Base-by-base conservation (phyloP, 2,329 filamentous ascomycete genomes). In the Alternaria panax region DNA sequence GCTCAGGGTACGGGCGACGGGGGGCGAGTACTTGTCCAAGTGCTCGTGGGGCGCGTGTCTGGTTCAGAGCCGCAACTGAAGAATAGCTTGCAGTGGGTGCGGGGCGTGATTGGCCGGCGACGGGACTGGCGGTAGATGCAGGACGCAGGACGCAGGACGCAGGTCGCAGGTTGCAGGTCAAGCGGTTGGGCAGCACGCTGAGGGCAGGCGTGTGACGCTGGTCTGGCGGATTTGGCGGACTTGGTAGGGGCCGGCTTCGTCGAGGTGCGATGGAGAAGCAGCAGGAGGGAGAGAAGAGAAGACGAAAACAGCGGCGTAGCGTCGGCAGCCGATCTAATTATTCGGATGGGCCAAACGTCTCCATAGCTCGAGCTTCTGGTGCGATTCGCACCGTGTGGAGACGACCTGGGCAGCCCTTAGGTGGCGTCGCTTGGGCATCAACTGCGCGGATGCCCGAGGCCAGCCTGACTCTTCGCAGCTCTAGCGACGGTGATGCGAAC, bases 381-480 rank as follows among this genome's bases (percentile, higher is more conserved):
- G 61, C 62, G 59, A 46, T 63, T 72, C 71, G 67, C 68, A 70
- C 28, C 9, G 63, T 71, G 69, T 71, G 69, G 67, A 59, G 64
- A 64, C 66, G 46, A 48, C 28, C 45, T 48, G 45, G 45, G 45
- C 45, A 48, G 62, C 54, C 60, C 51, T 62, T 48, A 41, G 62
- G 66, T 71, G 69, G 68, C 67, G 69, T 57, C 62, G 69, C 51
- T 73, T 71, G 69, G 69, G 69, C 68, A 64, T 60, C 70, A 71
- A 71, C 59, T 61, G 54, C 55, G 43, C 42, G 47, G 57, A 51
- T 61, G 65, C 66, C 64, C 61, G 65, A 30, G 47, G 30, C 52
- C 56, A 47, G 51, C 53, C 51, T 53, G 51, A 43, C 40, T 20
- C 40, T 53, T 41, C 51, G 24, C 14, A 24, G 45, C 45, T 34